These are phyloP conservation scores for Suhomyces faveliae DNA, from an alignment of 805 yeast genomes.

Conservation along the genomic window DNA sequence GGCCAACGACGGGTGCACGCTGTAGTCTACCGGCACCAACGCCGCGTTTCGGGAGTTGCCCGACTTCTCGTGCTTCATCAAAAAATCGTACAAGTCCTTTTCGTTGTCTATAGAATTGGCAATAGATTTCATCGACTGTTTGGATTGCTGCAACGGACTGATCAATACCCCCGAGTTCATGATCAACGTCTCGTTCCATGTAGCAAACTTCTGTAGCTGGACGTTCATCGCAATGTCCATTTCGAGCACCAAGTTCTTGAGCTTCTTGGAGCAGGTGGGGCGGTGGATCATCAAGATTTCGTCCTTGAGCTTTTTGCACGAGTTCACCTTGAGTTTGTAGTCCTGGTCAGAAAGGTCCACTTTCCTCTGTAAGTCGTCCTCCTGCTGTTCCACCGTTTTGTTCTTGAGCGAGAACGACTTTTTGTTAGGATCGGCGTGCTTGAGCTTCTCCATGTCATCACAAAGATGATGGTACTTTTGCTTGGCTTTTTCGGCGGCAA, in stretches of 20 bases:
- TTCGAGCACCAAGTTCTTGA: conserved; percentile 78
- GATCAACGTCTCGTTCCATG: conserved; percentile 78
- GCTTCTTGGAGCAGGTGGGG: conserved; percentile 68
- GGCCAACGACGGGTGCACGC: conserved; percentile 64
- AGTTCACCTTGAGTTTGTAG: conserved; percentile 71
- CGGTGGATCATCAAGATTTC: conserved; percentile 71
- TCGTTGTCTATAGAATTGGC: conserved; percentile 83
- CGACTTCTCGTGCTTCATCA: conserved; percentile 47
- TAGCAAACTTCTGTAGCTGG: conserved; percentile 85
- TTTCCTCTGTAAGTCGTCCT: conserved; percentile 80
- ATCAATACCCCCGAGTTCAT: conserved; percentile 84
- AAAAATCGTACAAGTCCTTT: conserved; percentile 69
- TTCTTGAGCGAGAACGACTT: conserved; percentile 79
- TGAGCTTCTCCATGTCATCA: conserved; percentile 80
- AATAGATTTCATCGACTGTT: conserved; percentile 69
- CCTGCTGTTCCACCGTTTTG: conserved; percentile 80
- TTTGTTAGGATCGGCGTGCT: conserved; percentile 78
- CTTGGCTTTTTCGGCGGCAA: conserved; percentile 86
- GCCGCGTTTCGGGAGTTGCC: conserved; percentile 23
- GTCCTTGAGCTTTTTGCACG: conserved; percentile 69
- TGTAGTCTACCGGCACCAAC: conserved; percentile 67
- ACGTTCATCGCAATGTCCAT: conserved; percentile 86
- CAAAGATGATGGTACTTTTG: conserved; percentile 70
- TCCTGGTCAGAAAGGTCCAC: conserved; percentile 85
- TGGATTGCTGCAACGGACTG: conserved; percentile 61